phyloP scores from a whole-genome alignment of 208 protist genomes.

The Trypanosoma caninum region DNA sequence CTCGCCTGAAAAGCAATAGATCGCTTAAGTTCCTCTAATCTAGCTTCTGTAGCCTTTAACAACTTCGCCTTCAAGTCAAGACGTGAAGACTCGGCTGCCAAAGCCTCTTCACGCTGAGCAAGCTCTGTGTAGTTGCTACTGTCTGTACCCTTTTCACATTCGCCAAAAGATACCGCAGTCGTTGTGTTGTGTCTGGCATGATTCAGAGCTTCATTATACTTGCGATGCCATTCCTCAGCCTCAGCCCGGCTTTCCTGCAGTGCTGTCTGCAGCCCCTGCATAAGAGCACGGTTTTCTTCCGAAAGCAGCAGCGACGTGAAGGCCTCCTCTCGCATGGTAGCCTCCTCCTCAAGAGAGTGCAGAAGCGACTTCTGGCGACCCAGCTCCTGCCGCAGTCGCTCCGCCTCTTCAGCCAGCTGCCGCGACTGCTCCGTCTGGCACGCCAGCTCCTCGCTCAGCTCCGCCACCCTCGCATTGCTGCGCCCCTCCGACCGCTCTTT shows the following conservation, averaged over 20 bases:
- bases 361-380: constrained; percentile 27
- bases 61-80: constrained; percentile 30
- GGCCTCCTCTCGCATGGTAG: constrained; percentile 55
- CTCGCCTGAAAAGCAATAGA: constrained; percentile 63
- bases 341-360: constrained; percentile 50
- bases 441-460: constrained; percentile 53
- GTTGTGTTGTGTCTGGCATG: not conserved
- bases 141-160: constrained; percentile 9
- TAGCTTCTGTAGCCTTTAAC: constrained; percentile 41
- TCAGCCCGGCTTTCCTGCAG: constrained; percentile 46
- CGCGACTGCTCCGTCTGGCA: constrained; percentile 32
- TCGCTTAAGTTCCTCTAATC: constrained; percentile 58
- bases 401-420: constrained; percentile 18
- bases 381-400: constrained; percentile 29
- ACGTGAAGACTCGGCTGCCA: constrained; percentile 13
- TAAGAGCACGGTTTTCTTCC: constrained; percentile 51
- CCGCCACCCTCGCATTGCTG: constrained; percentile 35
- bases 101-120: constrained; percentile 20
- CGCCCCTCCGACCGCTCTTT: constrained; percentile 44
- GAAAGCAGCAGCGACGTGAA: constrained; percentile 61
- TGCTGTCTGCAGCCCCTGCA: constrained; percentile 45
- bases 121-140: constrained; percentile 19
- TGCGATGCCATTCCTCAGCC: constrained; percentile 37
- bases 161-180: not conserved
- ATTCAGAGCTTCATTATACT: constrained; percentile 9